A percentile compares a stretch with the other conserved stretches of the same genome.
These are phyloP conservation scores for Solanum aculeatissimum DNA, from an alignment of 305 asterid species.

Conservation along the genomic window DNA sequence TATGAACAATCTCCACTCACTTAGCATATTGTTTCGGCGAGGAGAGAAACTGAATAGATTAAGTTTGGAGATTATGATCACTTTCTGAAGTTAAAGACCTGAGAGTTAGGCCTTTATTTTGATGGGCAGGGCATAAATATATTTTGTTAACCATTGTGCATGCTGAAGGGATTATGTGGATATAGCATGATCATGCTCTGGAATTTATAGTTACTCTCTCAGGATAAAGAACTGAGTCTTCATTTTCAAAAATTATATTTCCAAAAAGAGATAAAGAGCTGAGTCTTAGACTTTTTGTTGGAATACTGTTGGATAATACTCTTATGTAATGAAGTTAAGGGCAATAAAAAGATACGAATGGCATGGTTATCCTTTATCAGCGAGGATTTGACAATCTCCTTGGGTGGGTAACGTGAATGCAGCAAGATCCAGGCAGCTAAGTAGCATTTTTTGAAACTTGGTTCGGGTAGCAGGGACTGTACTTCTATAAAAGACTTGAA, in stretches of 20 bases:
- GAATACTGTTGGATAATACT: neutral
- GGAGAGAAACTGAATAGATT: neutral
- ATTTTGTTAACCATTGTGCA: neutral
- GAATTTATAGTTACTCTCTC: neutral
- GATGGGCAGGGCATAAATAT: neutral
- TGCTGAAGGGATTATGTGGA: neutral
- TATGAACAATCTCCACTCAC: neutral
- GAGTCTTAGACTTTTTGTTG: neutral
- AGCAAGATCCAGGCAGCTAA: neutral
- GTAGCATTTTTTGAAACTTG: neutral
- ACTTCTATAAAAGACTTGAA: neutral
- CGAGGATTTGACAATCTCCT: neutral
- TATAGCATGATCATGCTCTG: neutral
- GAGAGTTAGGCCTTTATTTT: neutral
- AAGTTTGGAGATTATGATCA: neutral
- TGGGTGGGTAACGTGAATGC: neutral
- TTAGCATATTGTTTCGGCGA: neutral
- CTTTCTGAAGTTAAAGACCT: neutral
- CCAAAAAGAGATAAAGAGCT: neutral
- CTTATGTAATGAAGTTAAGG: neutral
- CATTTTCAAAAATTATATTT: neutral
- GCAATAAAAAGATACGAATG: neutral
- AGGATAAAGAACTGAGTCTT: neutral
- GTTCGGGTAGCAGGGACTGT: neutral
- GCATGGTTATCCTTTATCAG: neutral